Percentiles rank a stretch among this genome's conserved stretches.
Conservation (phyloP, 768 basidiomycete species). For the Exidia glandulosa region DNA sequence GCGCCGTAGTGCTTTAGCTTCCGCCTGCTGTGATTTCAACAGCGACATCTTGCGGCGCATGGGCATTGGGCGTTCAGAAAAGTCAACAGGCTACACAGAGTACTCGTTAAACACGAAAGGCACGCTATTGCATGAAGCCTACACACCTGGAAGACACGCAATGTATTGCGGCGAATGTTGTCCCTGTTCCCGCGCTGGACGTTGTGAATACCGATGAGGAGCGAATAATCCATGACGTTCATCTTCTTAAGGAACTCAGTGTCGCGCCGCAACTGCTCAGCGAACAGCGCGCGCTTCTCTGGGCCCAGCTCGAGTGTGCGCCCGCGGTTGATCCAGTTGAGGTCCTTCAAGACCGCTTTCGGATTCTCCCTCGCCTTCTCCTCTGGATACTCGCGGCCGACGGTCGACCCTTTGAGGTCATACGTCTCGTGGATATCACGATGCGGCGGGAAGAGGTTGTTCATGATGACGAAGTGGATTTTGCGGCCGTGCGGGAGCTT, state of each 20-base stretch:
- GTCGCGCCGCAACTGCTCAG: constrained; percentile 85
- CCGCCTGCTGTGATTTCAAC: constrained; percentile 48
- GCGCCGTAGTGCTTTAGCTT: constrained; percentile 75
- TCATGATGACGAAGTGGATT: constrained; percentile 99
- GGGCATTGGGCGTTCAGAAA: constrained; percentile 22
- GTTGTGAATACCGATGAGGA: constrained; percentile 90
- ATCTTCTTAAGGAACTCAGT: constrained; percentile 72
- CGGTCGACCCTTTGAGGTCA: constrained; percentile 90
- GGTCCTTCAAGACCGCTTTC: constrained; percentile 84
- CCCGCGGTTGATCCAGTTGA: constrained; percentile 86
- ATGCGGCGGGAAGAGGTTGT: constrained; percentile 96
- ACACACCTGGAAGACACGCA: constrained; percentile 85
- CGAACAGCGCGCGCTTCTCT: constrained; percentile 82
- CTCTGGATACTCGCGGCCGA: constrained; percentile 80
- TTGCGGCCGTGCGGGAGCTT: constrained; percentile 89
- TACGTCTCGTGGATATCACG: constrained; percentile 96
- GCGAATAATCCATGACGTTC: constrained; percentile 92
- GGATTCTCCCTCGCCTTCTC: constrained; percentile 69
- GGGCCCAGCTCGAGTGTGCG: constrained; percentile 85
- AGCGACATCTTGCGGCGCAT: constrained; percentile 52
- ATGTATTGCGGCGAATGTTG: constrained; percentile 79
- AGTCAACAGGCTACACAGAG: constrained; percentile 41
- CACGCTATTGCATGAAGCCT: background rate
- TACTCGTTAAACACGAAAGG: background rate
- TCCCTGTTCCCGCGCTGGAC: constrained; percentile 86